Evolutionary conservation across 1,139 yeast species (phyloP).

Genomic region (Diutina neorugosa): DNA sequence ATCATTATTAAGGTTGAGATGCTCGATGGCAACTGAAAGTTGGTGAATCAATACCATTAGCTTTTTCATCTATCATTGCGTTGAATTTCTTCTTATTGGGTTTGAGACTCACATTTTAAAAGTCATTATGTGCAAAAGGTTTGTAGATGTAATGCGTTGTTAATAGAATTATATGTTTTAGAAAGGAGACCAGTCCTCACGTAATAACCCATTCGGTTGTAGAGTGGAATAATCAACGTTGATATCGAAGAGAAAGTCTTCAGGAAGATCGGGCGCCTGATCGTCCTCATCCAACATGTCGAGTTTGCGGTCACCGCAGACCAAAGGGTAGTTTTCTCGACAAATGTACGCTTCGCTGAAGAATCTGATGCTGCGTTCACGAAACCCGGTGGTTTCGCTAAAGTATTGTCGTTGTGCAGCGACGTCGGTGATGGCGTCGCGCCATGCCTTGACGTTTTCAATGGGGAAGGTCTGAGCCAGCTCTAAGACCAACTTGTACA

Average conservation of each 20-base stretch:
- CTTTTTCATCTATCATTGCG: background rate
- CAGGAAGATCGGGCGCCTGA: background rate
- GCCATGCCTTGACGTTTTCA: constrained; percentile 20
- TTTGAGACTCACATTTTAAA: background rate
- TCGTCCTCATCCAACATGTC: background rate
- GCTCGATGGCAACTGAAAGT: background rate
- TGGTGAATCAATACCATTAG: no score
- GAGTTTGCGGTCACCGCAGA: background rate
- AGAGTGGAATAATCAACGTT: background rate
- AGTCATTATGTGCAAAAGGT: background rate
- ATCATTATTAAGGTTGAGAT: background rate
- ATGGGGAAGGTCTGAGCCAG: constrained; percentile 18
- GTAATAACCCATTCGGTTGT: background rate
- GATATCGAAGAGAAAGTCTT: background rate
- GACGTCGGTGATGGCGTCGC: constrained; percentile 17
- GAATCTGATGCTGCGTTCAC: constrained; percentile 17
- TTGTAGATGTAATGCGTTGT: background rate
- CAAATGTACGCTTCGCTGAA: constrained; percentile 17
- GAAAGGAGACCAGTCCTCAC: background rate
- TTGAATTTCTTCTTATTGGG: background rate
- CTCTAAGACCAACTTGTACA: constrained; percentile 21
- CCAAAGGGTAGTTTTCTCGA: constrained; percentile 19
- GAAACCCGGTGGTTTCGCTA: constrained; percentile 14
- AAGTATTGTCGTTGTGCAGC: constrained; percentile 16
- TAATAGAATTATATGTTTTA: background rate